Evolutionary conservation across 371 early-diverging fungal species (phyloP), one percentile per base, ranked within the genome.

Genomic region (Mortierella sp.): DNA sequence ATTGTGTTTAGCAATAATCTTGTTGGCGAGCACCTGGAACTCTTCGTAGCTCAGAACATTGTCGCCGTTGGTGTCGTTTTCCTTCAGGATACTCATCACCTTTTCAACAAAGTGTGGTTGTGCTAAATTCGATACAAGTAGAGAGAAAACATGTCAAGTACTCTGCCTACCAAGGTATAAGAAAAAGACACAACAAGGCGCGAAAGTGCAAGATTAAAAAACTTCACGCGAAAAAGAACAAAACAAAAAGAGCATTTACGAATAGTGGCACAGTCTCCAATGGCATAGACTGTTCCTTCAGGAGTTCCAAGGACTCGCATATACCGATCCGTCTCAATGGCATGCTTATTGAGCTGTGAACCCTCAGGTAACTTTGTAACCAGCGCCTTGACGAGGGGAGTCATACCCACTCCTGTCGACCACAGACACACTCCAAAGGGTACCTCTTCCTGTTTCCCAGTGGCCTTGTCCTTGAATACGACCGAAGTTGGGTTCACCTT

Each of bases 251-350:
- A 48, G 48, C 14, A 48, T 8, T 75, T 82, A 86, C 86, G 82
- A 50, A 92, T 92, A 2, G 94, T 92, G 5, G 97, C 95, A 87
- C 98, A 98, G 84, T 98, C 98, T 28, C 98, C 98, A 24, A 97
- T 84, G 0, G 97, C 97, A 88, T 92, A 96, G 2, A 96, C 94
- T 8, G 94, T 91, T 47, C 92, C 89, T 78, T 94, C 93, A 0
- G 89, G 74, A 0, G 89, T 74, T 42, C 94, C 95, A 73, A 94
- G 88, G 34, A 97, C 93, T 34, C 96, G 93, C 74, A 96, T 87
- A 65, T 88, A 90, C 9, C 78, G 89, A 88, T 98, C 97, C 2
- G 95, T 95, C n/a, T 91, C 84, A 10, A 97, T 87, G 6, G 94
- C 95, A 74, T 94, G 92, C 65, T 83, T 87, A 78, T 95, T 93